Base-by-base conservation (phyloP, 257 asterid genomes). In the Nicotiana sylvestris region DNA sequence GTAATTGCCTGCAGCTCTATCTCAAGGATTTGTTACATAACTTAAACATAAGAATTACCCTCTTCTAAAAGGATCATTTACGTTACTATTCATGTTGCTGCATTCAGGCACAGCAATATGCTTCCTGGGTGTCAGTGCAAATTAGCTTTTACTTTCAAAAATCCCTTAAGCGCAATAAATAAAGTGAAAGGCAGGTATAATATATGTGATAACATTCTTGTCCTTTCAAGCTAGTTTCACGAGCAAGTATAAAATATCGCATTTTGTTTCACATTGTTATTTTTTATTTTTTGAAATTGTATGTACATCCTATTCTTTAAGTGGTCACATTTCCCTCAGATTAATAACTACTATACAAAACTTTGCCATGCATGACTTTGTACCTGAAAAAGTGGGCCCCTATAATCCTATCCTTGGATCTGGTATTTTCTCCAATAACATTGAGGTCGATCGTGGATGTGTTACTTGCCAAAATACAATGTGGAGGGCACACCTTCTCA, bases 371-470 rank as follows among this genome's bases (percentile, higher is more conserved):
- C 43, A 74, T 27, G 29, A 27, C 64, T 51, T 74, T 25, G 29
- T 82, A 96, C 99, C 99, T 96, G 95, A 96, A 96, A 89, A 96
- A 96, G 89, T 96, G 98, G 78, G 99, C 99, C 78, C 99, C 99
- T 81, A 96, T 87, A 61, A 96, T 87, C 86, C 97, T 90, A 83
- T 93, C 97, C 85, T 91, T 94, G 80, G 99, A 93, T 85, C 85
- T 89, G 78, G 90, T 94, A 85, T 86, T 89, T 87, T 92, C 93
- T 83, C 98, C 99, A 87, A 96, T 77, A 61, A 89, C 35, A 83
- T 93, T 90, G 87, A 96, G 97, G 86, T 96, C 97, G 83, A 96
- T 96, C 58, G 99, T 96, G 57, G 98, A 94, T 79, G 99, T 95
- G 85, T 94, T 96, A 84, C 94, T 85, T 79, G 99, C 98, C 90